These are phyloP conservation scores for Saccharomycopsis malanga DNA, from an alignment of 805 yeast genomes.

Conservation along the genomic window DNA sequence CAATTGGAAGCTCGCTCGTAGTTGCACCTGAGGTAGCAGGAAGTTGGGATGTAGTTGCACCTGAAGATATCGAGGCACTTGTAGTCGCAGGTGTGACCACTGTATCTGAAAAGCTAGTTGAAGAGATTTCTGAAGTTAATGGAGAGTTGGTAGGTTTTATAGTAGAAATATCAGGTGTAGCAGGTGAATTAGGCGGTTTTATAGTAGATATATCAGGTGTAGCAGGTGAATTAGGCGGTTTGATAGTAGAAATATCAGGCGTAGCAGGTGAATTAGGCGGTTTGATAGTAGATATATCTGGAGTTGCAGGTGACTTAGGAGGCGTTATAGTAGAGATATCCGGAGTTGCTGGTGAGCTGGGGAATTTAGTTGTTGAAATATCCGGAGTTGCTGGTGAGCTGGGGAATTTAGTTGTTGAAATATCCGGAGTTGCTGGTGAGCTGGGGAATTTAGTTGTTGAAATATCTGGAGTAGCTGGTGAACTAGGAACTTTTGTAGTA, in stretches of 20 bases:
- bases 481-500: background rate
- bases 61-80: too few species aligned
- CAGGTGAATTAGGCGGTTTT: background rate
- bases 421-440: background rate
- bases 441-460: background rate
- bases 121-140: background rate
- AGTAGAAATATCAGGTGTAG: background rate
- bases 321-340: background rate
- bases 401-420: background rate
- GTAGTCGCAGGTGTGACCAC: background rate
- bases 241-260: background rate
- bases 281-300: background rate
- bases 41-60: too few species aligned
- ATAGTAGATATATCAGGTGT: background rate
- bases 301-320: background rate
- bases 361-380: too few species aligned
- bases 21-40: too few species aligned
- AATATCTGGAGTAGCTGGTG: background rate
- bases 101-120: background rate
- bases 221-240: background rate
- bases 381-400: background rate
- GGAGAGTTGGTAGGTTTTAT: background rate
- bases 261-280: background rate
- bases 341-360: too few species aligned
- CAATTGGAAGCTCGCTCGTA: background rate